Conservation (phyloP, 345 rosid species). For the Sisymbrium altissimum region DNA sequence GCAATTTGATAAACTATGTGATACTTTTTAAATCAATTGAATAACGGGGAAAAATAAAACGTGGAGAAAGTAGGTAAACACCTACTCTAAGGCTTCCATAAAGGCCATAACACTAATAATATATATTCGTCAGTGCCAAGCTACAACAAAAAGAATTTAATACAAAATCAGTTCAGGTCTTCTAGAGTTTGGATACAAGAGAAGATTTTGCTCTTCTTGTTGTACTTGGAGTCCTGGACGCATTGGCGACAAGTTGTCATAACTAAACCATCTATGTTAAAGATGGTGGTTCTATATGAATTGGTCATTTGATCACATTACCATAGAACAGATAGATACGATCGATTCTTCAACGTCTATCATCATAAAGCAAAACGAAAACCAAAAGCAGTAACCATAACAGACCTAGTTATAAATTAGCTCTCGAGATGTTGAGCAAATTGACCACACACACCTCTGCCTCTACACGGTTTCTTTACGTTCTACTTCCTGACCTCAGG, state of each 20-base stretch:
- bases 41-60: background rate
- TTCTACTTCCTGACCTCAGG: constrained; percentile 18
- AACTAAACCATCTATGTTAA: background rate
- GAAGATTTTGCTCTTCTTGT: background rate
- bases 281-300: background rate
- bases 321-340: background rate
- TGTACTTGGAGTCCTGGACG: background rate
- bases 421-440: constrained; percentile 30
- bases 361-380: background rate
- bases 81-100: constrained; percentile 11
- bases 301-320: background rate
- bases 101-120: background rate
- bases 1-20: background rate
- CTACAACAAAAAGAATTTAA: background rate
- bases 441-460: background rate
- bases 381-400: background rate
- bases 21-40: background rate
- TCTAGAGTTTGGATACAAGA: background rate
- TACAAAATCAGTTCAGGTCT: background rate
- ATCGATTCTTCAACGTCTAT: background rate
- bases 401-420: background rate
- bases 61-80: constrained; percentile 23
- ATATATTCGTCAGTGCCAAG: background rate
- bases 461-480: background rate
- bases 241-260: background rate